These are phyloP conservation scores for Pseudonitzschia delicatissima DNA, from an alignment of 108 stramenopile species.

Conservation along the genomic window DNA sequence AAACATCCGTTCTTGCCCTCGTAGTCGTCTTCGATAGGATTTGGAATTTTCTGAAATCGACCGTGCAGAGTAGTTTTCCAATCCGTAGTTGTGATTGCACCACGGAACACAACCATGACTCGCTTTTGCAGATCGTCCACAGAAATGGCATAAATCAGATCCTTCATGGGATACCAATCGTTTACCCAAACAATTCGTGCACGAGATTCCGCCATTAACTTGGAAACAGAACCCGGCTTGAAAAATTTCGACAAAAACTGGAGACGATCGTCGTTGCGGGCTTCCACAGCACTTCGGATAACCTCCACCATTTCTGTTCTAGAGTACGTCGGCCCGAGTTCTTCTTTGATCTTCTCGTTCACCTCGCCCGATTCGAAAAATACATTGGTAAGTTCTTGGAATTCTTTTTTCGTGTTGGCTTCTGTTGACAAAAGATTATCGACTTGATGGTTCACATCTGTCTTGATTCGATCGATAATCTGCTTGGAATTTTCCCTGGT, in stretches of 20 bases:
- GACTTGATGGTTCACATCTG: constrained; percentile 12
- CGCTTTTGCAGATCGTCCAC: constrained; percentile 53
- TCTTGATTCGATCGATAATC: neutral
- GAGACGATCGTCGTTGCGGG: constrained; percentile 38
- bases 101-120: constrained; percentile 66
- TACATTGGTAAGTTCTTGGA: constrained; percentile 11
- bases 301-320: constrained; percentile 41
- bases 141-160: constrained; percentile 57
- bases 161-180: constrained; percentile 68
- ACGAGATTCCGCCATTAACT: constrained; percentile 52
- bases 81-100: constrained; percentile 63
- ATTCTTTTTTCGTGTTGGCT: constrained; percentile 4
- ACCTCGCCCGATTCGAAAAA: neutral
- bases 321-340: neutral
- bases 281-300: constrained; percentile 53
- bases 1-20: constrained; percentile 24
- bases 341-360: neutral
- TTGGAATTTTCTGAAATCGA: constrained; percentile 32
- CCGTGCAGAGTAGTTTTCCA: constrained; percentile 54
- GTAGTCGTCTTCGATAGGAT: constrained; percentile 62
- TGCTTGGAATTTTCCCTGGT: neutral
- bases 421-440: constrained; percentile 15
- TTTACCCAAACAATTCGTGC: constrained; percentile 67
- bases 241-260: constrained; percentile 65
- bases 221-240: constrained; percentile 45